These are phyloP conservation scores for Xanthoconium stramineum DNA, from an alignment of 768 basidiomycete species.

Conservation along the genomic window DNA sequence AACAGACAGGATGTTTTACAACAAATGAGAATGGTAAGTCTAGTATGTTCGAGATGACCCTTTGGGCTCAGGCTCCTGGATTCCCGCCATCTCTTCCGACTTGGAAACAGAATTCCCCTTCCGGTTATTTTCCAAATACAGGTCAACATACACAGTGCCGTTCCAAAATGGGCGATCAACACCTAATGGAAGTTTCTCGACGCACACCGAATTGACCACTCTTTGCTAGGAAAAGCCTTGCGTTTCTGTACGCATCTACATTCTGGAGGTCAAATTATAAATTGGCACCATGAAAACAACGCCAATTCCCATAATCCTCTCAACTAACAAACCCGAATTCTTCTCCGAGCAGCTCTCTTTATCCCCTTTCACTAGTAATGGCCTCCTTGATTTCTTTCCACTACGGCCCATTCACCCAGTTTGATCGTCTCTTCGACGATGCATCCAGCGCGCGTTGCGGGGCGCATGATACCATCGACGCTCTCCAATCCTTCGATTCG, in stretches of 20 bases:
- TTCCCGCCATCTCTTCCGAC: too few species aligned
- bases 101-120: neutral
- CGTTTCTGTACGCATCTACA: neutral
- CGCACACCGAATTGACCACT: neutral
- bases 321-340: neutral
- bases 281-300: neutral
- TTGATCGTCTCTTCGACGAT: neutral
- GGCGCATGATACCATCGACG: neutral
- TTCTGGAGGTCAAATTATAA: neutral
- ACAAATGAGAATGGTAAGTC: too few species aligned
- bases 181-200: neutral
- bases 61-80: too few species aligned
- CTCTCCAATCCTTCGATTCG: neutral
- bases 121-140: neutral
- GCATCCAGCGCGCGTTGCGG: slow-evolving; percentile 6
- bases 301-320: neutral
- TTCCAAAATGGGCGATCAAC: slow-evolving; percentile 1
- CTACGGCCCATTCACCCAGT: neutral
- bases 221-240: neutral
- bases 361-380: neutral
- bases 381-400: slow-evolving; percentile 1
- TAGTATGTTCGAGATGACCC: too few species aligned
- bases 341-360: neutral
- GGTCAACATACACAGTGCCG: neutral
- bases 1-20: too few species aligned